A percentile compares a stretch with the other conserved stretches of the same genome.
Conservation (phyloP, 495 filamentous ascomycete species). For the Neurospora sublineolata region DNA sequence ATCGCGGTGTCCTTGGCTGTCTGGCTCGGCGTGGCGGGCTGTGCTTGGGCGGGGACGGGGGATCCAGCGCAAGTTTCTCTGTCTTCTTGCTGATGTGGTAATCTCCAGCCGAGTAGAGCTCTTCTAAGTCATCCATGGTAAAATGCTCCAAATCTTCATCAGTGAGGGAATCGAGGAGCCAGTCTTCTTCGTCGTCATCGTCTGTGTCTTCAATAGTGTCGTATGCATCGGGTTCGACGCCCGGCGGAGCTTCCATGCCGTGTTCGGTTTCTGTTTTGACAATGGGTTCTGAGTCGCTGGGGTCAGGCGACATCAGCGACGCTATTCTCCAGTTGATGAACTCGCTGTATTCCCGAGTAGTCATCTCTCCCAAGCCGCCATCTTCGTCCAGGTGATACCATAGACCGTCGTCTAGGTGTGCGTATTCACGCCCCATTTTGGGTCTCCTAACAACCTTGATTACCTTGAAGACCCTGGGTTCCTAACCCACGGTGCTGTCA, state of each 20-base stretch:
- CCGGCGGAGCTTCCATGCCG: too few species aligned
- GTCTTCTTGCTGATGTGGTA: neutral
- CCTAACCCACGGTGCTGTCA: neutral
- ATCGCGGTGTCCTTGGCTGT: neutral
- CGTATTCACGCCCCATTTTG: neutral
- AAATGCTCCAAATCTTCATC: neutral
- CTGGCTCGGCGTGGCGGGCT: neutral
- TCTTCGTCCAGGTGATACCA: neutral
- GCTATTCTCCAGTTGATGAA: neutral
- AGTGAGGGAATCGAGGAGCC: neutral
- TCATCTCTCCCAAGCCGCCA: neutral
- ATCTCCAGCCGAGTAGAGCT: neutral
- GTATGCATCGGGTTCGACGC: too few species aligned
- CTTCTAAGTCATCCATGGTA: neutral
- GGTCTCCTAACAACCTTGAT: neutral
- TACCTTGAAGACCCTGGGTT: neutral
- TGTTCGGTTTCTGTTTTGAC: neutral
- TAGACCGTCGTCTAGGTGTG: neutral
- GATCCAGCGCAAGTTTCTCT: neutral
- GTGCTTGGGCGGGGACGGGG: too few species aligned
- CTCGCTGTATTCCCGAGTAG: neutral
- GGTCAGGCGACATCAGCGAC: neutral
- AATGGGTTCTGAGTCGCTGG: neutral
- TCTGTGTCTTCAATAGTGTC: neutral
- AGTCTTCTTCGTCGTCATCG: neutral